These are phyloP conservation scores for Detonula confervacea DNA, from an alignment of 352 stramenopile species.

Conservation along the genomic window DNA sequence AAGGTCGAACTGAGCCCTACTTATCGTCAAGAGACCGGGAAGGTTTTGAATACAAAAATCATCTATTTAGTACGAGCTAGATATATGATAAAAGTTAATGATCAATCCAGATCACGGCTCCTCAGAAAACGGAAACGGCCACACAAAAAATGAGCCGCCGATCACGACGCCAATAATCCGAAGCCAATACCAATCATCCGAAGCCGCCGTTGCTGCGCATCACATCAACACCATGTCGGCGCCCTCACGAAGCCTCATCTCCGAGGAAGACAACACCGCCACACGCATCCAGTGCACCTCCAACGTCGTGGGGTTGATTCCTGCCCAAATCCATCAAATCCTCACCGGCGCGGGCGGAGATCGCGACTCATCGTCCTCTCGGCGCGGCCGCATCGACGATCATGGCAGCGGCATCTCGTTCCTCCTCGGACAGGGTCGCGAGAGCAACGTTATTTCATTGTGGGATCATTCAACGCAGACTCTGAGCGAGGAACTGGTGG, in stretches of 20 bases:
- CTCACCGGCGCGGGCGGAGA: background rate
- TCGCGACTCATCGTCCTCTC: background rate
- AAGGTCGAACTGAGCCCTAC: no score
- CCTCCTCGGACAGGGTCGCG: background rate
- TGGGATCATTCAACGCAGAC: constrained; percentile 27
- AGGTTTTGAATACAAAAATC: no score
- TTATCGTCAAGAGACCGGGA: no score
- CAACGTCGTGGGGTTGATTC: constrained; percentile 42
- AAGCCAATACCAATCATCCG: no score
- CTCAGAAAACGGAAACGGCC: no score
- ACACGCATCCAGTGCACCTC: constrained; percentile 19
- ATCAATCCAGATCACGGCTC: no score
- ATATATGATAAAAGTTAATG: no score
- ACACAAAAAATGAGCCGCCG: no score
- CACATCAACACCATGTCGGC: constrained; percentile 5
- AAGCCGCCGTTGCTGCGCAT: no score
- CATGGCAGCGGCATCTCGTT: constrained; percentile 10
- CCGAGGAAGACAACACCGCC: constrained; percentile 6
- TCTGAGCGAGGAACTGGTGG: constrained; percentile 5
- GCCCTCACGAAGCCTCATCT: constrained; percentile 37
- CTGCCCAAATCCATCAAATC: constrained; percentile 26
- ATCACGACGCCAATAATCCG: no score
- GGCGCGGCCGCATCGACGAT: constrained; percentile 8
- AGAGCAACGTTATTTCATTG: background rate
- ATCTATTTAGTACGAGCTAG: no score